These are phyloP conservation scores for Rhododendron molle DNA, from an alignment of 148 eudicot species.

Conservation along the genomic window DNA sequence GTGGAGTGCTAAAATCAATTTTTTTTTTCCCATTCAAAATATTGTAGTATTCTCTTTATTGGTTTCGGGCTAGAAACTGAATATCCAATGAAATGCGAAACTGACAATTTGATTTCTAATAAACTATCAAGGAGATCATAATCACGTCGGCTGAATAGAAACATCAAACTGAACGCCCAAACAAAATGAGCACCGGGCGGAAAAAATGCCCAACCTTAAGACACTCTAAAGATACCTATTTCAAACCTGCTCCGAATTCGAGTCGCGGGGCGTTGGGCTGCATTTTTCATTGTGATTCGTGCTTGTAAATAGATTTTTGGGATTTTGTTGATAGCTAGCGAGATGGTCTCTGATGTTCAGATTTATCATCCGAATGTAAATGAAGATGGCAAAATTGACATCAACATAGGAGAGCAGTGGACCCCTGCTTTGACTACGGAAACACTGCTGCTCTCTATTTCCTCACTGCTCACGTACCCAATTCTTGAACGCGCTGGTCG, in stretches of 20 bases:
- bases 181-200: not conserved
- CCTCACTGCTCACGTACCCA: not conserved
- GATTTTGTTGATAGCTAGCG: not conserved
- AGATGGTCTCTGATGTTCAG: not conserved
- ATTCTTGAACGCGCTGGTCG: not conserved
- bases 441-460: constrained; percentile 2
- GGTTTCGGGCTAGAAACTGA: not conserved
- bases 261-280: too few relatives aligned
- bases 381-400: not conserved
- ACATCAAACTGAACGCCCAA: not conserved
- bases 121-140: not conserved
- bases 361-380: constrained; percentile 9
- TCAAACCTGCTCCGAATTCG: too few relatives aligned
- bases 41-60: not conserved
- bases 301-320: too few relatives aligned
- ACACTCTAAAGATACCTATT: too few relatives aligned
- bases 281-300: too few relatives aligned
- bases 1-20: too few relatives aligned
- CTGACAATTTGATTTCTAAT: not conserved
- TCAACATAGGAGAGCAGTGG: constrained; percentile 2
- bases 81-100: not conserved
- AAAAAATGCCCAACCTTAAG: not conserved
- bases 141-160: not conserved
- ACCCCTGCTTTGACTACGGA: not conserved
- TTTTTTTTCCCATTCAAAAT: too few relatives aligned